Evolutionary conservation across 2,329 filamentous ascomycete species (phyloP), one percentile per base, ranked within the genome.

Genomic region (Trichoderma atrobrunneum): DNA sequence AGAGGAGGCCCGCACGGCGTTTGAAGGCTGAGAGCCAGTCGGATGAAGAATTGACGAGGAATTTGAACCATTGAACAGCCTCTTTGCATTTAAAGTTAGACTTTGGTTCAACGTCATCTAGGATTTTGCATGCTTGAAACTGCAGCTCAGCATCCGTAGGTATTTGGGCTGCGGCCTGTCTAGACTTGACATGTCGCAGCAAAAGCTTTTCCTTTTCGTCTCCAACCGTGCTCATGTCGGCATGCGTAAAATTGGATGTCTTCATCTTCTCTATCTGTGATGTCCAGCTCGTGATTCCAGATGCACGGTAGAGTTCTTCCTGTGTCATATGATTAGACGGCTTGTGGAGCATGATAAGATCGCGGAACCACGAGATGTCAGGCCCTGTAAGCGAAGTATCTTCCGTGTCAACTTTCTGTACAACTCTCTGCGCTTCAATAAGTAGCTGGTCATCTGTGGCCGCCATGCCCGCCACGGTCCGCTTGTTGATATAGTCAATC

Each of bases 41-140:
- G 8, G 54, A 21, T 6, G 65, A 68, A 43, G 34, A 68, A n/a
- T 60, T 68, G 18, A 68, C 32, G 3, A 68, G 21, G 5, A 68
- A 68, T 21, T 68, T 60, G 65, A 68, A 68, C 65, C 65, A 68
- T 43, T 68, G 65, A 11, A 68, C 54, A 1, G 65, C 65, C 54
- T 68, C 65, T 59, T 43, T 30, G 18, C 65, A 59, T 28, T 60
- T 68, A 5, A 68, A 68, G 18, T 68, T 68, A 5, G 65, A 59
- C 34, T 59, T 68, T 11, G 65, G 65, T n/a, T 68, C 65, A 16
- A 59, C 51, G 10, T 68, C 65, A 6, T 68, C 65, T 16, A 68
- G 14, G 14, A 39, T 39, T 18, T 59, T 68, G 65, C 65, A 68
- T 59, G 65, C 54, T 28, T 68, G 65, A 18, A 24, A 21, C 26